A percentile compares a stretch with the other conserved stretches of the same genome.
Evolutionary conservation across 2,329 filamentous ascomycete genomes (phyloP).

Genomic region (Aspergillus sp.): DNA sequence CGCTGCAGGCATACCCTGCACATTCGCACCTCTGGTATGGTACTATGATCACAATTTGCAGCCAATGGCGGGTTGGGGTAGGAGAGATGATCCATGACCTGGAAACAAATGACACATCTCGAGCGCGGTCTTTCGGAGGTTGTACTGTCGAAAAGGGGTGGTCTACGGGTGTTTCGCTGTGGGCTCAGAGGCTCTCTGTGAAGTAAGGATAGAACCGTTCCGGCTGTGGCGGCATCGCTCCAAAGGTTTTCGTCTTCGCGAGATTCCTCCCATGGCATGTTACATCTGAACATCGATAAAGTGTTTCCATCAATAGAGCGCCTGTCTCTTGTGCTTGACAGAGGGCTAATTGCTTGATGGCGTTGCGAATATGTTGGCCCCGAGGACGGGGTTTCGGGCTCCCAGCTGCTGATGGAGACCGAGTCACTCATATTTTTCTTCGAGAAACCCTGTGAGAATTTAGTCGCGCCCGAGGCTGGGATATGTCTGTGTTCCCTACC

Average conservation of each 20-base stretch:
- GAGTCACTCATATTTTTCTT: background rate
- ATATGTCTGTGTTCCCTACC: background rate
- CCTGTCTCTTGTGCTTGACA: background rate
- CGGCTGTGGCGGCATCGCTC: constrained; percentile 13
- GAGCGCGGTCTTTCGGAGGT: background rate
- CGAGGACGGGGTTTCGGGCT: background rate
- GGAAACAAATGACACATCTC: constrained; percentile 10
- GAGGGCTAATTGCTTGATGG: background rate
- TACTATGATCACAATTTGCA: constrained; percentile 10
- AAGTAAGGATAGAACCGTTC: constrained; percentile 12
- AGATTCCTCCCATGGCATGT: background rate
- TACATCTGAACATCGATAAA: background rate
- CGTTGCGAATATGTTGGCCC: background rate
- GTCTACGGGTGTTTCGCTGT: background rate
- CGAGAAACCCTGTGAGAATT: background rate
- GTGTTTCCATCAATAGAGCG: background rate
- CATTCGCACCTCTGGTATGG: constrained; percentile 6
- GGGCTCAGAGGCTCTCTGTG: constrained; percentile 6
- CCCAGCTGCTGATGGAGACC: background rate
- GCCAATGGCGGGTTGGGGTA: constrained; percentile 10
- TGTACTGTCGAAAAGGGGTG: background rate
- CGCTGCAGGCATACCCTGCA: constrained; percentile 11
- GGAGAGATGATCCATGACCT: constrained; percentile 1
- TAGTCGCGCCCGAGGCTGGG: background rate
- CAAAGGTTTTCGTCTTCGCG: constrained; percentile 4